Percentiles rank a stretch among this genome's conserved stretches.
Conservation (phyloP, 768 basidiomycete genomes). For the Coprinopsis sp. region DNA sequence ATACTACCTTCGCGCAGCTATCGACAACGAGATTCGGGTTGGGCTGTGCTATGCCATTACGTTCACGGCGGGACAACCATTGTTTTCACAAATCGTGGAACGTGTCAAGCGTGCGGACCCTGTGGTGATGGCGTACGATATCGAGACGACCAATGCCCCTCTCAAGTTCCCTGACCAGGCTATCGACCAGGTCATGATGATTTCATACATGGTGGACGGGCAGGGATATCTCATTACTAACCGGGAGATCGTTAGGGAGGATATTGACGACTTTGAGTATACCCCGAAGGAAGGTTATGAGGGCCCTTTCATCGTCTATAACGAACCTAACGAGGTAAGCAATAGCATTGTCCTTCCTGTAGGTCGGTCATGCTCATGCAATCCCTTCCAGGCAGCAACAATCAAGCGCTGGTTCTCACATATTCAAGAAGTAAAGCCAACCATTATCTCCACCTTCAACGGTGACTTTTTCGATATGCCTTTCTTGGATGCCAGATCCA, state of each 20-base stretch:
- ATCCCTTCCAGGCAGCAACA: constrained; percentile 60
- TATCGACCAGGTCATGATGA: constrained; percentile 99
- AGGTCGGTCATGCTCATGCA: constrained; percentile 3
- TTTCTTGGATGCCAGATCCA: constrained; percentile 83
- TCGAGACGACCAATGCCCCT: constrained; percentile 99
- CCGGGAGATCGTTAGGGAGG: constrained; percentile 93
- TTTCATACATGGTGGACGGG: constrained; percentile 99
- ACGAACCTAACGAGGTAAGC: constrained; percentile 85
- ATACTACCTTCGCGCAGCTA: constrained; percentile 97
- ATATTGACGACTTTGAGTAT: constrained; percentile 98
- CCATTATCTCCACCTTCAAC: constrained; percentile 97
- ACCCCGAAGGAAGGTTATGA: constrained; percentile 98
- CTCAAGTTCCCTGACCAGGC: constrained; percentile 96
- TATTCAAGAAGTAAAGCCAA: constrained; percentile 89
- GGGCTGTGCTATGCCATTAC: constrained; percentile 96
- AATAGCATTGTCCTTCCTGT: background rate
- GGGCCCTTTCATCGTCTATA: constrained; percentile 93
- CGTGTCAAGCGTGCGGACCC: constrained; percentile 98
- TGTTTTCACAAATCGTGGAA: constrained; percentile 65
- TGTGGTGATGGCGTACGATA: constrained; percentile 98
- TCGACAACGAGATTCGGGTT: constrained; percentile 96
- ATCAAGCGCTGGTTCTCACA: constrained; percentile 91
- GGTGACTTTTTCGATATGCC: constrained; percentile 99
- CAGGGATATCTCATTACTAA: constrained; percentile 98
- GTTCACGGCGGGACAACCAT: constrained; percentile 76